Percentiles rank a stretch among this genome's conserved stretches.
Evolutionary conservation across 2,329 filamentous ascomycete species (phyloP).

Genomic region (Xylaria sp.): DNA sequence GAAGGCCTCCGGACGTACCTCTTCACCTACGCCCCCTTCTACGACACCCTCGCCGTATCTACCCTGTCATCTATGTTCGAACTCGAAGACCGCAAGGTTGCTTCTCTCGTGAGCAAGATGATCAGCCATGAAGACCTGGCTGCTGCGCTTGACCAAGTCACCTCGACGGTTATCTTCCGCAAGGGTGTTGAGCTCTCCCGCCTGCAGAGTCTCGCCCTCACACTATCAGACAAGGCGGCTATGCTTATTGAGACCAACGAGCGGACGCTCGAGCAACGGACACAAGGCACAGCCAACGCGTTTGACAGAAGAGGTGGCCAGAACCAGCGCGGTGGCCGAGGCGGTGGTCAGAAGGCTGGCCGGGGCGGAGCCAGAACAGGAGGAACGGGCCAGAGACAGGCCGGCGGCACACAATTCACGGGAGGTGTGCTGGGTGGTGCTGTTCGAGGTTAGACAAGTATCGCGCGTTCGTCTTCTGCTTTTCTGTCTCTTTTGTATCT

Average conservation of each 20-base stretch:
- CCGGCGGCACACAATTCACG: slow-evolving; percentile 73
- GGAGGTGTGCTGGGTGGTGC: slow-evolving; percentile 71
- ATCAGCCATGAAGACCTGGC: slow-evolving; percentile 98
- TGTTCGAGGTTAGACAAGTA: slow-evolving; percentile 49
- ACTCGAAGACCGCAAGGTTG: slow-evolving; percentile 81
- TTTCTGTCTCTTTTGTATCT: slow-evolving; percentile 27
- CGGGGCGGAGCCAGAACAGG: slow-evolving; percentile 41
- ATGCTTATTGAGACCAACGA: slow-evolving; percentile 95
- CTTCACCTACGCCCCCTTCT: slow-evolving; percentile 98
- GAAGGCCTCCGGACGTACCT: slow-evolving; percentile 97
- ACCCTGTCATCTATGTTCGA: slow-evolving; percentile 95
- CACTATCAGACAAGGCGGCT: slow-evolving; percentile 92
- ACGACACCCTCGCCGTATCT: slow-evolving; percentile 85
- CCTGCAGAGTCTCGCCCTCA: slow-evolving; percentile 89
- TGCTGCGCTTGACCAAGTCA: slow-evolving; percentile 95
- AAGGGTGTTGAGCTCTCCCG: slow-evolving; percentile 98
- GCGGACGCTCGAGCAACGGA: slow-evolving; percentile 92
- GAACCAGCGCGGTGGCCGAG: slow-evolving; percentile 56
- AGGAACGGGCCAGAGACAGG: slow-evolving; percentile 60
- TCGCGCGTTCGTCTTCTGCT: slow-evolving; percentile 19
- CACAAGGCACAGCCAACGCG: slow-evolving; percentile 89
- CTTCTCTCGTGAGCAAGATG: slow-evolving; percentile 98
- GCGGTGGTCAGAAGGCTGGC: slow-evolving; percentile 49
- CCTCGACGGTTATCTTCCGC: slow-evolving; percentile 95
- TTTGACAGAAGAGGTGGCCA: slow-evolving; percentile 89